phyloP scores from a whole-genome alignment of 768 basidiomycete genomes.

The Collybia sordida region DNA sequence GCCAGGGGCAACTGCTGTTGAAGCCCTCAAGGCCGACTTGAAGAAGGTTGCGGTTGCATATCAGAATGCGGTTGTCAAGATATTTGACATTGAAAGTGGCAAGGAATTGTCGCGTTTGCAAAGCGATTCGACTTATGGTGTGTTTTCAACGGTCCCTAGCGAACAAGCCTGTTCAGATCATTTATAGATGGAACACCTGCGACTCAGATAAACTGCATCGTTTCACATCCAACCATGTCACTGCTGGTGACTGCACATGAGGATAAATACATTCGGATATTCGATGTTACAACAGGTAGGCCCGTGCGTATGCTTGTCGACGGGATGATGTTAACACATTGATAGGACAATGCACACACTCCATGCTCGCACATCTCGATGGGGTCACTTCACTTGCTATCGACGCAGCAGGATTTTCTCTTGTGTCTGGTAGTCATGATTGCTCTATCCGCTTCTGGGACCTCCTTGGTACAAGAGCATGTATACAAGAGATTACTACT shows the following conservation, averaged over 20 bases:
- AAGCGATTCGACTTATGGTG: constrained; percentile 61
- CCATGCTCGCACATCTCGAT: constrained; percentile 89
- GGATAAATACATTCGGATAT: constrained; percentile 90
- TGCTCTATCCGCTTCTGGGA: constrained; percentile 97
- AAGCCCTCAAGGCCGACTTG: constrained; percentile 78
- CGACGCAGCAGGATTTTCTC: constrained; percentile 81
- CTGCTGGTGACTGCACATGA: constrained; percentile 90
- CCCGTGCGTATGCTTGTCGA: constrained; percentile 1
- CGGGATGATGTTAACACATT: constrained; percentile 3
- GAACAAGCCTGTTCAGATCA: constrained; percentile 4
- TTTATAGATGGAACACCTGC: constrained; percentile 65
- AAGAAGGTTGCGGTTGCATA: constrained; percentile 91
- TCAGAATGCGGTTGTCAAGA: constrained; percentile 84
- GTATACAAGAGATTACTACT: constrained; percentile 85
- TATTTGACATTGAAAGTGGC: constrained; percentile 89
- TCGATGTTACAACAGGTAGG: constrained; percentile 77
- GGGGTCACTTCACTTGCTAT: constrained; percentile 90
- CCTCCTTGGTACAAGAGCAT: constrained; percentile 73
- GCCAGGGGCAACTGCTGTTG: constrained; percentile 80
- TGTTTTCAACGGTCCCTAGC: constrained; percentile 14
- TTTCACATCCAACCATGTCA: constrained; percentile 88
- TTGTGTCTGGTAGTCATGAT: constrained; percentile 91
- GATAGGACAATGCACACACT: constrained; percentile 82
- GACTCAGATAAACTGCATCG: constrained; percentile 83
- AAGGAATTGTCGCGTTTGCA: constrained; percentile 66